Conservation (phyloP, 495 filamentous ascomycete genomes). For the Amniculicola lignicola region DNA sequence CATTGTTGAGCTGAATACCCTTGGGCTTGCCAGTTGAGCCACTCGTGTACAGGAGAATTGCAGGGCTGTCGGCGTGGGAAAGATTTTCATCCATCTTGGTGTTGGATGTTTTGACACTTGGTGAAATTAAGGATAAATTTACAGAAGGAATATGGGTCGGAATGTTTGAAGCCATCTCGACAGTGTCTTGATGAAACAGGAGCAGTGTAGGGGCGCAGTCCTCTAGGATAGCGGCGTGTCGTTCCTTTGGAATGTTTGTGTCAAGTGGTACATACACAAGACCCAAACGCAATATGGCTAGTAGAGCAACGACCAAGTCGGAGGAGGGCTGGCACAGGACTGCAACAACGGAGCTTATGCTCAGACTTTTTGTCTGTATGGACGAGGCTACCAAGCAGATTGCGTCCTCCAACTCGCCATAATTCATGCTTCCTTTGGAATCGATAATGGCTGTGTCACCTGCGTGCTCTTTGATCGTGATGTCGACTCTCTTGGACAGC, state of each 20-base stretch:
- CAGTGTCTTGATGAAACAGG: background rate
- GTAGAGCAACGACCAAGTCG: background rate
- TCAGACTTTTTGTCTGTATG: background rate
- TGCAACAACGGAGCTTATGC: background rate
- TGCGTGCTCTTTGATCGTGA: background rate
- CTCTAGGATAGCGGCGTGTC: background rate
- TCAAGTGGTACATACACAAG: background rate
- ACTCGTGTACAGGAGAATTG: background rate
- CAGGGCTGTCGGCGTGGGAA: background rate
- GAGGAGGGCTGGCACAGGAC: background rate
- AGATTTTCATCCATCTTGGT: too few relatives aligned
- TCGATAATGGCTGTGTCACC: background rate
- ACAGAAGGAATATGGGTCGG: background rate
- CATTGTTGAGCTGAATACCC: background rate
- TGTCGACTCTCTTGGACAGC: background rate
- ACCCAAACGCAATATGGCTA: background rate
- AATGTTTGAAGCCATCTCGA: background rate
- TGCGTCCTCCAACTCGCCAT: background rate
- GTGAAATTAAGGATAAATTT: too few relatives aligned
- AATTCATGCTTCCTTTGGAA: background rate
- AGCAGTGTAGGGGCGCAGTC: background rate
- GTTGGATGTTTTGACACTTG: too few relatives aligned
- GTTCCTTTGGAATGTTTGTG: background rate
- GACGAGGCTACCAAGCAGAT: background rate
- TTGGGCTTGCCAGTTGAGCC: background rate